Evolutionary conservation across 106 monocot genomes (phyloP).

Genomic region (Ottelia alismoides): DNA sequence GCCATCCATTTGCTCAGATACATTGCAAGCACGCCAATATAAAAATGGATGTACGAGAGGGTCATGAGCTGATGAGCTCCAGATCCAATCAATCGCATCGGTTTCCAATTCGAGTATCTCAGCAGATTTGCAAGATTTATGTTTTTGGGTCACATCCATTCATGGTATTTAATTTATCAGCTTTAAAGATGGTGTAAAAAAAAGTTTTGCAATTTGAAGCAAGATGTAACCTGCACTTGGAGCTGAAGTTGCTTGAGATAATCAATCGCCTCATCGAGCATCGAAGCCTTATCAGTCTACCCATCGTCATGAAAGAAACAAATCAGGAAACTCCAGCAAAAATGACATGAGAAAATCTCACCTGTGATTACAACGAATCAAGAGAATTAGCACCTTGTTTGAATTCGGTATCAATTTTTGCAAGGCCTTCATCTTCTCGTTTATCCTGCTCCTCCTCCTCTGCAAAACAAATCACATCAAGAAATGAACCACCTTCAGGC

Average conservation of each 20-base stretch:
- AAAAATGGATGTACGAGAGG: too few species aligned
- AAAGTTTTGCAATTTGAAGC: too few species aligned
- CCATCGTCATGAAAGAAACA: background rate
- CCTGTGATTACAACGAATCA: background rate
- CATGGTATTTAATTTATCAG: too few species aligned
- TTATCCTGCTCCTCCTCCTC: conserved; percentile 20
- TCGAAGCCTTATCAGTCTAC: conserved; percentile 12
- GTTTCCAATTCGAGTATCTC: too few species aligned
- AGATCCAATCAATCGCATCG: too few species aligned
- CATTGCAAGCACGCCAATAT: too few species aligned
- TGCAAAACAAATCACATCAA: background rate
- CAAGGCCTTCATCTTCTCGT: conserved; percentile 12
- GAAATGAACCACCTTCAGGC: background rate
- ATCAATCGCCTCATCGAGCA: conserved; percentile 22
- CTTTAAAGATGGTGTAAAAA: too few species aligned
- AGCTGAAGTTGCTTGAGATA: conserved; percentile 25
- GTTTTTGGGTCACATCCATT: too few species aligned
- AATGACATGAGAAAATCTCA: background rate
- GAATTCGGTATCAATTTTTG: conserved; percentile 17
- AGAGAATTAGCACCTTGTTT: conserved; percentile 16
- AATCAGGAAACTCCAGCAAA: background rate
- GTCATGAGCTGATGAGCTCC: too few species aligned
- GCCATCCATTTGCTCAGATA: too few species aligned
- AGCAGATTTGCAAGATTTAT: too few species aligned
- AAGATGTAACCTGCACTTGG: conserved; percentile 21